A percentile compares a stretch with the other conserved stretches of the same genome.
Evolutionary conservation across 768 basidiomycete species (phyloP).

Genomic region (Pulveroboletus ravenelii): DNA sequence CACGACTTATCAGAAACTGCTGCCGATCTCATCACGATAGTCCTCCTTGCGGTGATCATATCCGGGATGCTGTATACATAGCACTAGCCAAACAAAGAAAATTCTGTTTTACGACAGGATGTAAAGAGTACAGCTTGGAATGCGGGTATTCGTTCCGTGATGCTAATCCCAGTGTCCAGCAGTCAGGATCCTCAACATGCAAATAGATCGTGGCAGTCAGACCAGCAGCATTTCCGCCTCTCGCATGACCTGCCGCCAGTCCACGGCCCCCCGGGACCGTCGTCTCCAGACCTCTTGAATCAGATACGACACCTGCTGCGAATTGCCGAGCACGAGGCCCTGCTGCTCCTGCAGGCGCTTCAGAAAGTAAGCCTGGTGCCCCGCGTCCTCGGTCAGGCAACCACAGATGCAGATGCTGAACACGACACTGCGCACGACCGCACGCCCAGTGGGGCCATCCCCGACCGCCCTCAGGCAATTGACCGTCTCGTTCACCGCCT

Average conservation of each 20-base stretch:
- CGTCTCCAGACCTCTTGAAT: slow-evolving; percentile 59
- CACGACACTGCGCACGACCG: slow-evolving; percentile 72
- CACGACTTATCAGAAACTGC: too few species aligned
- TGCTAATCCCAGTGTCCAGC: too few species aligned
- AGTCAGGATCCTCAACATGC: too few species aligned
- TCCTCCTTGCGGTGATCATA: slow-evolving; percentile 2
- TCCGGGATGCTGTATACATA: slow-evolving; percentile 1
- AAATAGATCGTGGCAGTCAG: too few species aligned
- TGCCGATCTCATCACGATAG: too few species aligned
- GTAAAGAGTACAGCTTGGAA: slow-evolving; percentile 20
- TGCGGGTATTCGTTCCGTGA: slow-evolving; percentile 19
- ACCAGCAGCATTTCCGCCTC: slow-evolving; percentile 56
- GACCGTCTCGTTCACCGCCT: slow-evolving; percentile 52
- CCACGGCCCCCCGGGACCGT: slow-evolving; percentile 38
- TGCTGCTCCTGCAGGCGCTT: slow-evolving; percentile 47
- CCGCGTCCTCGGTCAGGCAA: slow-evolving; percentile 52
- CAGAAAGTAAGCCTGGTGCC: slow-evolving; percentile 41
- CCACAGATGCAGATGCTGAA: slow-evolving; percentile 75
- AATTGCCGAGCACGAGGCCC: slow-evolving; percentile 59
- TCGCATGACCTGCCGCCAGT: slow-evolving; percentile 58
- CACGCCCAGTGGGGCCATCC: slow-evolving; percentile 37
- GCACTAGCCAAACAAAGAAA: not conserved
- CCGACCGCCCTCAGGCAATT: slow-evolving; percentile 38
- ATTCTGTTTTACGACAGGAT: too few species aligned
- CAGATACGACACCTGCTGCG: slow-evolving; percentile 46